Evolutionary conservation across 441 rosid genomes (phyloP).

Genomic region (Erodium chrysanthum): DNA sequence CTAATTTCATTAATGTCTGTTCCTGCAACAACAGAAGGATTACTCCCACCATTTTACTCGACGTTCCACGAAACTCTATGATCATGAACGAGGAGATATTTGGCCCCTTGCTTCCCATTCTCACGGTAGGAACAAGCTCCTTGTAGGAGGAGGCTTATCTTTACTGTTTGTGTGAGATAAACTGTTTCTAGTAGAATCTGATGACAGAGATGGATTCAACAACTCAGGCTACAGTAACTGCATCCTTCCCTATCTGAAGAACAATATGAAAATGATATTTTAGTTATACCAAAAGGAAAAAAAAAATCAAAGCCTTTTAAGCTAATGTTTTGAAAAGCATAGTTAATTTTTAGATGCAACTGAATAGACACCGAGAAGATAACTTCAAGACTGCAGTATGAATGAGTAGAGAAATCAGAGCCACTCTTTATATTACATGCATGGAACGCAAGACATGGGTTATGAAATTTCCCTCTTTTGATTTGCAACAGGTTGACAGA

Average conservation of each 20-base stretch:
- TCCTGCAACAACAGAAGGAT: constrained; percentile 40
- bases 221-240: neutral
- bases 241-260: neutral
- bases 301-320: neutral
- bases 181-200: neutral
- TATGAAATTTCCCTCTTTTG: constrained; percentile 1
- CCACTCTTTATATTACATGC: neutral
- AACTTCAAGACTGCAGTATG: neutral
- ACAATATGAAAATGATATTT: neutral
- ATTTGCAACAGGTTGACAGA: constrained; percentile 32
- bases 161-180: neutral
- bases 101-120: constrained; percentile 73
- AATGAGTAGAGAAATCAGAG: neutral
- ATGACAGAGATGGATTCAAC: too few relatives aligned
- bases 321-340: neutral
- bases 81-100: constrained; percentile 73
- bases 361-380: neutral
- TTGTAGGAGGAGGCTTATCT: neutral
- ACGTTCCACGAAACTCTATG: constrained; percentile 48
- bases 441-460: neutral
- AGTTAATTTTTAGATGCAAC: neutral
- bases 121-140: constrained; percentile 30
- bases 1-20: constrained; percentile 1
- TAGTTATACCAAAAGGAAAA: neutral
- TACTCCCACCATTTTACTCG: constrained; percentile 60